phyloP scores from a whole-genome alignment of 805 yeast genomes.

The Myxozyma geophila region DNA sequence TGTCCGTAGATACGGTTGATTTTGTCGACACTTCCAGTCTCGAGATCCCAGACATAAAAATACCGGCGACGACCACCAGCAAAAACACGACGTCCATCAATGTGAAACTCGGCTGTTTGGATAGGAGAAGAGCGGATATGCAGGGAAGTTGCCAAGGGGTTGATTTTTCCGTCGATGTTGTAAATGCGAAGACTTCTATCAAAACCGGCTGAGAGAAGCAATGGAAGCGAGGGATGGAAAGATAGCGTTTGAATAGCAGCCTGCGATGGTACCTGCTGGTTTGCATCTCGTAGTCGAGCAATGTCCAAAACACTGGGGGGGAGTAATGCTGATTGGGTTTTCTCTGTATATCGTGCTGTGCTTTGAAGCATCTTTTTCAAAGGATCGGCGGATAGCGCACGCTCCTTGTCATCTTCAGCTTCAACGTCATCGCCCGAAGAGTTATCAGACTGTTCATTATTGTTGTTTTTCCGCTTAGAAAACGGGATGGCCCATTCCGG shows the following conservation, averaged over 20 bases:
- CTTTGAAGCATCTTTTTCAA: constrained; percentile 43
- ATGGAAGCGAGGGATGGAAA: constrained; percentile 84
- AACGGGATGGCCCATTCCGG: constrained; percentile 77
- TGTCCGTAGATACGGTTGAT: constrained; percentile 91
- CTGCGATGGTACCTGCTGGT: constrained; percentile 64
- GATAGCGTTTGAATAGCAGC: constrained; percentile 84
- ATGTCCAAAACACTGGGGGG: constrained; percentile 76
- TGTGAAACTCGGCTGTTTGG: constrained; percentile 70
- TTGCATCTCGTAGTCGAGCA: constrained; percentile 85
- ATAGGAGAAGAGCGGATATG: constrained; percentile 81
- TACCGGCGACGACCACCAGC: constrained; percentile 92
- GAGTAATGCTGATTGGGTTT: constrained; percentile 55
- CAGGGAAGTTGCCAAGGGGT: constrained; percentile 79
- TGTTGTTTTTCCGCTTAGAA: constrained; percentile 32
- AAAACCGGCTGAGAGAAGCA: constrained; percentile 87
- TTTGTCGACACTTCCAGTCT: constrained; percentile 75
- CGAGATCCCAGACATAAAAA: constrained; percentile 90
- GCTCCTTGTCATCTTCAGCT: constrained; percentile 43
- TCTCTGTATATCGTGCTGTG: constrained; percentile 41
- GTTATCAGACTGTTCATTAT: constrained; percentile 42
- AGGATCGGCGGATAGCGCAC: constrained; percentile 41
- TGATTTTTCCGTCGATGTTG: constrained; percentile 86
- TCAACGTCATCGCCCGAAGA: constrained; percentile 41
- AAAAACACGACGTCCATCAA: constrained; percentile 59
- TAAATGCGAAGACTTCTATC: constrained; percentile 85